Evolutionary conservation across 2,329 filamentous ascomycete genomes (phyloP).

Genomic region (Clonostachys byssicola): DNA sequence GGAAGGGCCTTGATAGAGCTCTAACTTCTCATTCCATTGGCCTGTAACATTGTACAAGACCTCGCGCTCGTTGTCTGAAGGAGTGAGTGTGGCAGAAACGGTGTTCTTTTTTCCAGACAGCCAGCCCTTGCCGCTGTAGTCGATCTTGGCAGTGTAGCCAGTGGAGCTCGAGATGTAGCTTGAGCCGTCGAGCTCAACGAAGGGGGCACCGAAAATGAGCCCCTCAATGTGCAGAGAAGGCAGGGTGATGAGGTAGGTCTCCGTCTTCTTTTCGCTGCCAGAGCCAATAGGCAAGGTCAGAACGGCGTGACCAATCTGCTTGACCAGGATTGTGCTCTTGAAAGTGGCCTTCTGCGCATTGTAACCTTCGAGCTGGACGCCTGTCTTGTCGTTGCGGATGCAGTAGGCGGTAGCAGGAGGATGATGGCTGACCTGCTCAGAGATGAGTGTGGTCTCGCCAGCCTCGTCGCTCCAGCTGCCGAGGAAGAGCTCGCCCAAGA

Average conservation of each 20-base stretch:
- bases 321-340: slow-evolving; percentile 88
- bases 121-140: slow-evolving; percentile 94
- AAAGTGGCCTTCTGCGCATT: slow-evolving; percentile 97
- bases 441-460: slow-evolving; percentile 81
- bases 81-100: slow-evolving; percentile 72
- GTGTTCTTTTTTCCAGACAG: slow-evolving; percentile 93
- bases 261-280: slow-evolving; percentile 31
- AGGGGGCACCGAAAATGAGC: slow-evolving; percentile 79
- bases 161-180: slow-evolving; percentile 84
- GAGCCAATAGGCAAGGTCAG: slow-evolving; percentile 60
- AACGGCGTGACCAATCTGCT: slow-evolving; percentile 87
- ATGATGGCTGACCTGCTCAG: slow-evolving; percentile 94
- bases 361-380: slow-evolving; percentile 78
- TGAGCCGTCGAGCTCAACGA: slow-evolving; percentile 82
- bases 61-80: slow-evolving; percentile 67
- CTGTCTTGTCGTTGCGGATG: slow-evolving; percentile 82
- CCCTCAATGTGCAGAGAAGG: slow-evolving; percentile 92
- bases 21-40: slow-evolving; percentile 84
- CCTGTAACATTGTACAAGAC: slow-evolving; percentile 78
- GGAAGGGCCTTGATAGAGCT: slow-evolving; percentile 63
- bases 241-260: slow-evolving; percentile 86
- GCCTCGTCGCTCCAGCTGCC: slow-evolving; percentile 83
- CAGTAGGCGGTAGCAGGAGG: slow-evolving; percentile 92
- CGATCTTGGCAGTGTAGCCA: slow-evolving; percentile 84
- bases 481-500: slow-evolving; percentile 90